Evolutionary conservation across 345 rosid genomes (phyloP).

Genomic region (Reutealis trisperma): DNA sequence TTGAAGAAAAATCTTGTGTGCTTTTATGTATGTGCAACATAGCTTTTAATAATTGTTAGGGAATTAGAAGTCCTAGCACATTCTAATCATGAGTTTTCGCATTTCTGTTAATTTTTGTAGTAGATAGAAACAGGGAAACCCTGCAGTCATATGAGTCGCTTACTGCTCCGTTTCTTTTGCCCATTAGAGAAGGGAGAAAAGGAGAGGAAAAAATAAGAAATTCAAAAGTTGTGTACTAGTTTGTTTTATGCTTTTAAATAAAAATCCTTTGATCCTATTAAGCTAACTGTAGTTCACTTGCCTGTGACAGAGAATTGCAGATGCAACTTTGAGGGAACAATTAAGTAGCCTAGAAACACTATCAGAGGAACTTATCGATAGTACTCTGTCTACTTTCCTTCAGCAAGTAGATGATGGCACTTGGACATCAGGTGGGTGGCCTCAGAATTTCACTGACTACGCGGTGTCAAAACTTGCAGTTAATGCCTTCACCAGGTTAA

Average conservation of each 20-base stretch:
- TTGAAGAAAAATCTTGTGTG: neutral
- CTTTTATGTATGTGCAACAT: neutral
- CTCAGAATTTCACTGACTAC: constrained; percentile 75
- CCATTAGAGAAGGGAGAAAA: neutral
- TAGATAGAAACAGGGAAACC: neutral
- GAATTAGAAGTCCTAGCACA: neutral
- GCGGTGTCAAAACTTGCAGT: constrained; percentile 89
- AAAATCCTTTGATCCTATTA: neutral
- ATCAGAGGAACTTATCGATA: constrained; percentile 68
- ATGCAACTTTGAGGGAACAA: constrained; percentile 53
- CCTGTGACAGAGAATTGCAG: constrained; percentile 63
- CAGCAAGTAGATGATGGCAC: constrained; percentile 74
- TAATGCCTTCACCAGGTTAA: constrained; percentile 65
- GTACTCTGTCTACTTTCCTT: constrained; percentile 57
- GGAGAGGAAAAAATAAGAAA: neutral
- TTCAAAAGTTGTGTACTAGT: neutral
- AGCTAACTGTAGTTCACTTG: constrained; percentile 9
- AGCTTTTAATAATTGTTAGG: neutral
- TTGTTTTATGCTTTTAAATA: neutral
- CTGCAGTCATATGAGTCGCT: neutral
- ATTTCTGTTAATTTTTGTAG: neutral
- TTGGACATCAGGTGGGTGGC: constrained; percentile 93
- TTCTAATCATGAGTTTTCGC: neutral
- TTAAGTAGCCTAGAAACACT: constrained; percentile 55
- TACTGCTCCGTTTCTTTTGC: too few relatives aligned